phyloP scores from a whole-genome alignment of 495 filamentous ascomycete genomes.

The Annulohypoxylon maeteangense region DNA sequence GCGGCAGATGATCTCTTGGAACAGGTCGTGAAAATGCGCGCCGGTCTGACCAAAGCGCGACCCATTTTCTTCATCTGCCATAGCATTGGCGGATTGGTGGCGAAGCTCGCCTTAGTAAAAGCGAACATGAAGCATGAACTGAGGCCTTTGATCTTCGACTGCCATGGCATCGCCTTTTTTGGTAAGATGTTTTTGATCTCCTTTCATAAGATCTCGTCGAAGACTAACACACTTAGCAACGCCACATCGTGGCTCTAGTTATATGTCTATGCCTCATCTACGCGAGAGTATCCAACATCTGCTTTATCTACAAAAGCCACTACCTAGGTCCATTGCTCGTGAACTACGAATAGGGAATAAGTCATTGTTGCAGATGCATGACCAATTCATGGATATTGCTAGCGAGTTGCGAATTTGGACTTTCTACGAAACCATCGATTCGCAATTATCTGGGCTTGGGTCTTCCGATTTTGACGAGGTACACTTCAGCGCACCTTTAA shows the following conservation, averaged over 20 bases:
- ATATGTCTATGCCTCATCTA: slow-evolving; percentile 68
- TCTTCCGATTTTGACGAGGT: slow-evolving; percentile 47
- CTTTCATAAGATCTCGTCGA: background rate
- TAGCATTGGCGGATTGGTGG: slow-evolving; percentile 71
- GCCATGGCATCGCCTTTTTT: slow-evolving; percentile 71
- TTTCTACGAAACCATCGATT: slow-evolving; percentile 72
- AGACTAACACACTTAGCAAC: slow-evolving; percentile 52
- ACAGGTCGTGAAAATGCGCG: slow-evolving; percentile 54
- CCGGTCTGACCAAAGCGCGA: slow-evolving; percentile 51
- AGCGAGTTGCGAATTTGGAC: slow-evolving; percentile 74
- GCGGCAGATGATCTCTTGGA: slow-evolving; percentile 64
- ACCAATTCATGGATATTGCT: slow-evolving; percentile 67
- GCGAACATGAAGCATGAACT: slow-evolving; percentile 56
- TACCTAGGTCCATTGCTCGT: slow-evolving; percentile 61
- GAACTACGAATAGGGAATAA: slow-evolving; percentile 62
- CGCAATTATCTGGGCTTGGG: slow-evolving; percentile 60
- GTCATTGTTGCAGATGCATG: slow-evolving; percentile 60
- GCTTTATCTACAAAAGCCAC: slow-evolving; percentile 63
- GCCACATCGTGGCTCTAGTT: slow-evolving; percentile 73
- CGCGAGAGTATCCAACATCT: slow-evolving; percentile 64
- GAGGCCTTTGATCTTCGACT: slow-evolving; percentile 61
- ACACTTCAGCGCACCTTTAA: slow-evolving; percentile 66
- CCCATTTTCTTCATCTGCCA: slow-evolving; percentile 74
- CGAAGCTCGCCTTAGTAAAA: slow-evolving; percentile 65
- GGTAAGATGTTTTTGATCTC: slow-evolving; percentile 47